phyloP scores from a whole-genome alignment of 2,329 filamentous ascomycete genomes.

The Fusarium siculi region DNA sequence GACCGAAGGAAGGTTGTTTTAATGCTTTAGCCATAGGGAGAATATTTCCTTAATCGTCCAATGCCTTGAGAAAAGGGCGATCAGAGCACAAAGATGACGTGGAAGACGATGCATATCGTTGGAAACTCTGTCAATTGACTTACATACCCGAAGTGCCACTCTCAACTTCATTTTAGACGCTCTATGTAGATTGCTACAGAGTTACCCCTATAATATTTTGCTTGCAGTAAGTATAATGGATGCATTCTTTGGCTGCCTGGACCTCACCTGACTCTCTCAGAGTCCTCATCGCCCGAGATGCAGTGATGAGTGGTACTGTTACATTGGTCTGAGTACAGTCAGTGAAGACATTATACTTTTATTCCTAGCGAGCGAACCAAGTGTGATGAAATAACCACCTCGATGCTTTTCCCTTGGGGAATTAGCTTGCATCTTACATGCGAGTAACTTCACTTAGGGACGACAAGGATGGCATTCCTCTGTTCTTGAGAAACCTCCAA shows the following conservation, averaged over 20 bases:
- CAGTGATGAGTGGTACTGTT: background rate
- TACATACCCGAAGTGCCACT: background rate
- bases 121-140: background rate
- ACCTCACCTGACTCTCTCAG: background rate
- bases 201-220: too few species aligned
- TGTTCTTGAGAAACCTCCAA: background rate
- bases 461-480: background rate
- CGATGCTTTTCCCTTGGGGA: background rate
- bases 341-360: background rate
- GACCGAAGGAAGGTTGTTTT: constrained; percentile 17
- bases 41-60: too few species aligned
- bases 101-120: background rate
- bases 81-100: too few species aligned
- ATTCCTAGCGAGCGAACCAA: background rate
- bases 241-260: background rate
- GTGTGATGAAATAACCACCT: background rate
- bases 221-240: too few species aligned
- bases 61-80: background rate
- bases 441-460: background rate
- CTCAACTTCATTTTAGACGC: too few species aligned
- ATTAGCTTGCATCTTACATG: background rate
- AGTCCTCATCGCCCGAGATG: background rate
- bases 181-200: too few species aligned
- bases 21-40: background rate
- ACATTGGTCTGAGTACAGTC: background rate